These are phyloP conservation scores for Isatis lusitanica DNA, from an alignment of 441 rosid species.

Conservation along the genomic window DNA sequence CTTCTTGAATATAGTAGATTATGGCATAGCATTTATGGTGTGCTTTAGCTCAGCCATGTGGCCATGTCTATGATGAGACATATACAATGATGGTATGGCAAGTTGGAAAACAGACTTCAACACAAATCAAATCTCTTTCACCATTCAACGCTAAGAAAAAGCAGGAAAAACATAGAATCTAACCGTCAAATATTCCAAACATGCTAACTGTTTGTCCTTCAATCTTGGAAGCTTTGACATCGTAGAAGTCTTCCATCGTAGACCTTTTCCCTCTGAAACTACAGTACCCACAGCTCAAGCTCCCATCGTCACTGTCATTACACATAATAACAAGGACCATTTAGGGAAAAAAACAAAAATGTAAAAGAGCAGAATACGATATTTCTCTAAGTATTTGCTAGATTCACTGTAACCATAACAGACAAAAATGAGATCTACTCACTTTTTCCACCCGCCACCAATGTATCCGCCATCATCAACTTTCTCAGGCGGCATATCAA, in stretches of 20 bases:
- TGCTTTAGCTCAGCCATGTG: background rate
- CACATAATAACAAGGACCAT: conserved; percentile 4
- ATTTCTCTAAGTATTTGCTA: background rate
- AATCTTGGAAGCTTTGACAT: conserved; percentile 68
- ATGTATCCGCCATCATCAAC: conserved; percentile 72
- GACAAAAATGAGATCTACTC: conserved; percentile 6
- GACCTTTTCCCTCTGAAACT: conserved; percentile 97
- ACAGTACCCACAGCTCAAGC: conserved; percentile 90
- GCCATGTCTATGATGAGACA: conserved; percentile 5
- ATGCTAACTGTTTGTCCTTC: conserved; percentile 76
- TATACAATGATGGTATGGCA: background rate
- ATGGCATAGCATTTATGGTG: background rate
- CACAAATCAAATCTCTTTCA: background rate
- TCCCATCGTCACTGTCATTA: conserved; percentile 77
- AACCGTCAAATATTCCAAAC: conserved; percentile 98
- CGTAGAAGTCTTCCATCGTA: conserved; percentile 94
- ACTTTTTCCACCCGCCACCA: conserved; percentile 95
- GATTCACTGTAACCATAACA: background rate
- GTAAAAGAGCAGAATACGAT: background rate
- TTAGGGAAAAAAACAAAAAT: background rate
- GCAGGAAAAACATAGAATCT: conserved; percentile 31
- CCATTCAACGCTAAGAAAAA: background rate
- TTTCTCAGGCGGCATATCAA: conserved; percentile 51
- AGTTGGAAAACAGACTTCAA: conserved; percentile 9
- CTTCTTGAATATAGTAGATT: background rate